Base-by-base conservation (phyloP, 2,329 filamentous ascomycete species). In the Aspergillus ruber region DNA sequence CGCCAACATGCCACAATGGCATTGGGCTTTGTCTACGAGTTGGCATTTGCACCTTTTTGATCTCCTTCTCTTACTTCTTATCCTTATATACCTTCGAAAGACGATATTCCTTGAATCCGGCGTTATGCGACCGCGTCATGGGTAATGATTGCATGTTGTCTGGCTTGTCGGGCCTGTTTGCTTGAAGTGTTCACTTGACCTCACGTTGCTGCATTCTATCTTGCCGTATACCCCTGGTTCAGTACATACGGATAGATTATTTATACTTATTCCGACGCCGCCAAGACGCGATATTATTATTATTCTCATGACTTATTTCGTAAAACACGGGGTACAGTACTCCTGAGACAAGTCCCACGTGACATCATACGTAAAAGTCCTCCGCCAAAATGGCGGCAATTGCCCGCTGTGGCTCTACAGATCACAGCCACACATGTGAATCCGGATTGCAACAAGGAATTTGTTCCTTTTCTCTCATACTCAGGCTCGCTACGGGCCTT, bases 1-100 rank as follows among this genome's bases (percentile, higher is more conserved):
- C 76, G 93, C 29, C 84, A 95, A 72, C 90, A 95, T 69, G 88
- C 88, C 18, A 85, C 83, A 65, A 79, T 95, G 77, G 93, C 88
- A 1, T 74, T 95, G 27, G 87, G 85, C 4, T 78, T 95, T 57
- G 88, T 84, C 4, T 91, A 90, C 60, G 90, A 95, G 73, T 78
- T 95, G 51, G 88, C 84, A 8, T 88, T 88, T 72, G 82, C 87
- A 17, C 75, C 86, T 50, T 87, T 90, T 38, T 72, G 48, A 65
- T 50, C n/a, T 23, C 6, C n/a, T 4, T 17, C 33, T 3, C 33
- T 6, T 9, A 17, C 23, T 27, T 46, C 25, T 21, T 25, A 44
- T 45, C 21, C 18, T 41, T 12, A 8, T 36, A 18, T 18, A 36
- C 33, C 25, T 29, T 29, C 25, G 25, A 29, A 29, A 29, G n/a